phyloP scores from a whole-genome alignment of 805 yeast genomes.

The Candida morakotiae region DNA sequence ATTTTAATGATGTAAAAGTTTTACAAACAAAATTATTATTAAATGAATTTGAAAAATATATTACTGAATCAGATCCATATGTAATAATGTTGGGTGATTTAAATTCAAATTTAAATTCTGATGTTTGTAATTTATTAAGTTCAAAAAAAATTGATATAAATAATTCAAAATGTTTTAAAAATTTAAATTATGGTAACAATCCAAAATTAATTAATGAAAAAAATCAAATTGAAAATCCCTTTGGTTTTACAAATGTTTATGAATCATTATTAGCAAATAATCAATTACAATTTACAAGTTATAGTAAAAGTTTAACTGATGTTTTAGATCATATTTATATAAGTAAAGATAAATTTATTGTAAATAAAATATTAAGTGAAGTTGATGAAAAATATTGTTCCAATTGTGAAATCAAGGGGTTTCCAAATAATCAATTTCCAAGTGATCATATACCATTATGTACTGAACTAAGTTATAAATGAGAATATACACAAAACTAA shows the following conservation, averaged over 20 bases:
- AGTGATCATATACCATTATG: conserved; percentile 49
- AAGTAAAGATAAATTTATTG: conserved; percentile 34
- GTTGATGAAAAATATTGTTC: conserved; percentile 30
- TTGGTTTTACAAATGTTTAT: conserved; percentile 14
- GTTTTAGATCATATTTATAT: conserved; percentile 60
- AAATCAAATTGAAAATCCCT: conserved; percentile 13
- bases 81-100: conserved; percentile 54
- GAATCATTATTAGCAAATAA: conserved; percentile 13
- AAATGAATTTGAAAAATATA: conserved; percentile 12
- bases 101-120: conserved; percentile 48
- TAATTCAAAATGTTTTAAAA: conserved; percentile 10
- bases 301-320: conserved; percentile 46
- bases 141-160: conserved; percentile 16
- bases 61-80: conserved; percentile 13
- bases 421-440: conserved; percentile 58
- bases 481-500: neutral
- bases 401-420: conserved; percentile 27
- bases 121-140: conserved; percentile 43
- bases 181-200: conserved; percentile 15
- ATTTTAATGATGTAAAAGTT: conserved; percentile 50
- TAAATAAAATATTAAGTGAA: conserved; percentile 50
- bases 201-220: conserved; percentile 10
- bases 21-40: conserved; percentile 44
- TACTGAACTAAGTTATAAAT: conserved; percentile 15
- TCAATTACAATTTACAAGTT: conserved; percentile 24